Percentiles rank a stretch among this genome's conserved stretches.
Conservation (phyloP, 805 yeast species). For the Cyberlindnera euphorbiiphila region DNA sequence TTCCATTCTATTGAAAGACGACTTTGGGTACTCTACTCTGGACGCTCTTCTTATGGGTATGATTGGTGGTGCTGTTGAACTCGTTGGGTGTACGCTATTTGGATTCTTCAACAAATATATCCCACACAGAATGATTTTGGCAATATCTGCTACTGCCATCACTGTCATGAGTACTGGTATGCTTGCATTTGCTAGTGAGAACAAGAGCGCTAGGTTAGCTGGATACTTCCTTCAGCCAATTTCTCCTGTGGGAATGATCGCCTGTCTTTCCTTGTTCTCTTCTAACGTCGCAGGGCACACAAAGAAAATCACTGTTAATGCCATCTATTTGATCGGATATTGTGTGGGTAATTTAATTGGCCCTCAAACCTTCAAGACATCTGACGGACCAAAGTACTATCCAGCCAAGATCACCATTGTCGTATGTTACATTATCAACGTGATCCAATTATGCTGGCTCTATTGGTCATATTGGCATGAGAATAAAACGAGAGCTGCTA, state of each 20-base stretch:
- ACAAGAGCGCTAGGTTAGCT: conserved; percentile 27
- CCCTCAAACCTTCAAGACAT: conserved; percentile 48
- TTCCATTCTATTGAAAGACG: conserved; percentile 11
- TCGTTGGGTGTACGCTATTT: conserved; percentile 8
- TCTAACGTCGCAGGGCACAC: conserved; percentile 22
- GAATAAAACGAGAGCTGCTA: too few relatives aligned
- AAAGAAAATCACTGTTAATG: too few relatives aligned
- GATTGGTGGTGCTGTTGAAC: conserved; percentile 18
- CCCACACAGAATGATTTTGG: conserved; percentile 6
- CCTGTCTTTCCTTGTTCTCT: conserved; percentile 14
- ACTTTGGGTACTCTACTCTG: conserved; percentile 29
- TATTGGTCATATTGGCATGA: conserved; percentile 7
- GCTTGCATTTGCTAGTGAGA: conserved; percentile 33
- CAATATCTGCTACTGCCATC: conserved; percentile 1
- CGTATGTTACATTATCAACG: conserved; percentile 2
- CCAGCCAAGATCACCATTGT: conserved; percentile 13
- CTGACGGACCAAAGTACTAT: conserved; percentile 53
- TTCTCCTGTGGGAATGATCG: conserved; percentile 9
- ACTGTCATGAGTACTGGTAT: conserved; percentile 17
- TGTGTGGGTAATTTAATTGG: too few relatives aligned
- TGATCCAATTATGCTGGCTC: conserved; percentile 1
- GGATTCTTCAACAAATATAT: neutral
- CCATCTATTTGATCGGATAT: too few relatives aligned
- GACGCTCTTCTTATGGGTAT: conserved; percentile 34
- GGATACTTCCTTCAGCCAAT: conserved; percentile 27